phyloP scores from a whole-genome alignment of 2,329 filamentous ascomycete genomes.

The Boeremia exigua region DNA sequence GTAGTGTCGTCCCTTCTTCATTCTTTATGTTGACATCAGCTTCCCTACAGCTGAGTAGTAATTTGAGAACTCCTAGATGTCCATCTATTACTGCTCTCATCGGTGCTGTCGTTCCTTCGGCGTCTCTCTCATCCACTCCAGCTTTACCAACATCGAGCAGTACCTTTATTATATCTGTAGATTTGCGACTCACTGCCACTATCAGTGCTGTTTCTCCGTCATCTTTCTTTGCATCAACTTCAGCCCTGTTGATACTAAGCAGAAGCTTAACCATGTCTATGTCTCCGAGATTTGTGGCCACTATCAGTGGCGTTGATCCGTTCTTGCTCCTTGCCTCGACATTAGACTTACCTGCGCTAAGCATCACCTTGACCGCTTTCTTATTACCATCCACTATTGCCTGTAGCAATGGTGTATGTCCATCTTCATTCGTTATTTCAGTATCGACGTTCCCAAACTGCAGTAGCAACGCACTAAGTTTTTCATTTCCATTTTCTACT shows the following conservation, averaged over 20 bases:
- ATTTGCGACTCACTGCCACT: background rate
- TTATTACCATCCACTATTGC: background rate
- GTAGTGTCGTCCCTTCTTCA: too few relatives aligned
- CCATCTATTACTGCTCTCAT: too few relatives aligned
- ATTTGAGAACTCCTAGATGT: too few relatives aligned
- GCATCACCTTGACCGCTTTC: background rate
- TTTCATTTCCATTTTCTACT: background rate
- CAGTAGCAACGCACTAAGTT: background rate
- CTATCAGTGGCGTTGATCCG: background rate
- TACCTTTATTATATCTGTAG: background rate
- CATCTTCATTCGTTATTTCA: background rate
- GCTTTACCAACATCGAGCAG: background rate
- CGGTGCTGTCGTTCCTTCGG: too few relatives aligned
- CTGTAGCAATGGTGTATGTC: slow-evolving; percentile 9
- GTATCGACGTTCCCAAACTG: background rate
- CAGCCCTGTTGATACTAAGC: background rate
- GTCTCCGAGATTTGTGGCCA: background rate
- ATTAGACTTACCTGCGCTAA: background rate
- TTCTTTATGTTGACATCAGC: too few relatives aligned
- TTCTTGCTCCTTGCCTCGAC: background rate
- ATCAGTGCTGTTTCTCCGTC: background rate
- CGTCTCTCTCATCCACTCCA: background rate
- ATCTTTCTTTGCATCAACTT: background rate
- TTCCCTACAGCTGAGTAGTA: too few relatives aligned
- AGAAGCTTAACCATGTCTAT: background rate